These are phyloP conservation scores for Suillus subaureus DNA, from an alignment of 768 basidiomycete genomes.

Conservation along the genomic window DNA sequence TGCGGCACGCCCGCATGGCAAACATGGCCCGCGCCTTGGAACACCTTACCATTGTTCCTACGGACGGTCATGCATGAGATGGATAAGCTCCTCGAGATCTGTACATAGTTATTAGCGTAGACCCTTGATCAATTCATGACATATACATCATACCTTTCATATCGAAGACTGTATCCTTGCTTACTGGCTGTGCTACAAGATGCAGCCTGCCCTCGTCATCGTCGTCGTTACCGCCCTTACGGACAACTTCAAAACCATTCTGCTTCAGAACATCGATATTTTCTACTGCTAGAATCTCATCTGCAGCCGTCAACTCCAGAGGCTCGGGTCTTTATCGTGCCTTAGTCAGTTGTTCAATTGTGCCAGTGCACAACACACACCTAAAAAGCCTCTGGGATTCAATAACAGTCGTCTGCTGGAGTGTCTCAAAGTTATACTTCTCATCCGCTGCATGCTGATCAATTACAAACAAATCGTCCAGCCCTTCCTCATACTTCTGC, in stretches of 20 bases:
- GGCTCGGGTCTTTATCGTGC: constrained; percentile 60
- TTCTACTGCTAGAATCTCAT: constrained; percentile 86
- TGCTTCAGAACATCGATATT: constrained; percentile 79
- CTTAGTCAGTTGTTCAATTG: constrained; percentile 2
- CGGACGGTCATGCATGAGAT: constrained; percentile 80
- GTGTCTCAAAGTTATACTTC: constrained; percentile 96
- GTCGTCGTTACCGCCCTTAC: constrained; percentile 47
- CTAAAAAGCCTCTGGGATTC: constrained; percentile 82
- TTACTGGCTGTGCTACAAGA: constrained; percentile 83
- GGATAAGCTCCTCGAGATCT: constrained; percentile 94
- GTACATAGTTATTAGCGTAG: constrained; percentile 12
- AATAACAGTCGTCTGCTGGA: constrained; percentile 90
- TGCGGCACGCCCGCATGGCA: constrained; percentile 92
- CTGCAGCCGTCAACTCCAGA: constrained; percentile 85
- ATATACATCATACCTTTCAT: constrained; percentile 65
- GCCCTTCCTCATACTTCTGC: constrained; percentile 32
- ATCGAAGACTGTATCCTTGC: constrained; percentile 89
- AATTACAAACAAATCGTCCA: constrained; percentile 94
- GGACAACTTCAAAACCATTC: constrained; percentile 88
- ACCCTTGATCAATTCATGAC: background rate
- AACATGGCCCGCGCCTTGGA: constrained; percentile 96
- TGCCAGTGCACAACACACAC: constrained; percentile 39
- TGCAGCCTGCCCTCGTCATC: constrained; percentile 49
- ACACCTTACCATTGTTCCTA: constrained; percentile 86
- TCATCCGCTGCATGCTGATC: constrained; percentile 99